Evolutionary conservation across 768 basidiomycete species (phyloP).

Genomic region (Mycena chlorophos): DNA sequence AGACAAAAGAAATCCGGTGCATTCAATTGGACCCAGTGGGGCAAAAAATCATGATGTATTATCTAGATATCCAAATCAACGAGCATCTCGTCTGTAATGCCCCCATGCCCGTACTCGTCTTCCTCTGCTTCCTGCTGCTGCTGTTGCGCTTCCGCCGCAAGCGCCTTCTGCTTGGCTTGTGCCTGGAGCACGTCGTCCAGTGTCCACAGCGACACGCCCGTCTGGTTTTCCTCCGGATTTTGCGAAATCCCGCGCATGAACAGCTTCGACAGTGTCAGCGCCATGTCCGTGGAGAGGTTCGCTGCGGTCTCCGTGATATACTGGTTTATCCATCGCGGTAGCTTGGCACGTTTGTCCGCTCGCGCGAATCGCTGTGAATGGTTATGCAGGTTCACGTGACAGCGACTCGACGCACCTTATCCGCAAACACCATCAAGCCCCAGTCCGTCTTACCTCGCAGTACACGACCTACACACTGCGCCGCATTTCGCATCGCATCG

Average conservation of each 20-base stretch:
- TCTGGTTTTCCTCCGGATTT: constrained; percentile 94
- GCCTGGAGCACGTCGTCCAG: constrained; percentile 87
- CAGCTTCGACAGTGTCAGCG: constrained; percentile 86
- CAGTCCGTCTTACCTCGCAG: constrained; percentile 98
- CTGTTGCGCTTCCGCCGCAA: constrained; percentile 52
- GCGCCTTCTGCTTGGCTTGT: constrained; percentile 77
- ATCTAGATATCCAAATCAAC: constrained; percentile 50
- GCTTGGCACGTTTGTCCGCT: constrained; percentile 90
- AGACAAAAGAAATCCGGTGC: constrained; percentile 3
- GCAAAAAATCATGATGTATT: constrained; percentile 11
- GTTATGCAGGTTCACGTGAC: not conserved
- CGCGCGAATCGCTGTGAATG: constrained; percentile 80
- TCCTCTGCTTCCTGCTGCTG: constrained; percentile 44
- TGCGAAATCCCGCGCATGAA: constrained; percentile 99
- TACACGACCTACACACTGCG: constrained; percentile 97
- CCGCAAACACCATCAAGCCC: constrained; percentile 99
- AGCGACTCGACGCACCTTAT: constrained; percentile 65
- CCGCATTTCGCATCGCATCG: constrained; percentile 99
- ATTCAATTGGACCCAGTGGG: constrained; percentile 23
- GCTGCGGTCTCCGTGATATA: constrained; percentile 98
- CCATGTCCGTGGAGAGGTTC: constrained; percentile 98
- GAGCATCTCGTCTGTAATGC: constrained; percentile 62
- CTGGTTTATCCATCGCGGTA: constrained; percentile 98
- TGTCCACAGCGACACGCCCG: constrained; percentile 93
- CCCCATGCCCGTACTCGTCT: constrained; percentile 70